Percentiles rank a stretch among this genome's conserved stretches.
Evolutionary conservation across 2,329 filamentous ascomycete species (phyloP).

Genomic region (Ophiostoma populinum): DNA sequence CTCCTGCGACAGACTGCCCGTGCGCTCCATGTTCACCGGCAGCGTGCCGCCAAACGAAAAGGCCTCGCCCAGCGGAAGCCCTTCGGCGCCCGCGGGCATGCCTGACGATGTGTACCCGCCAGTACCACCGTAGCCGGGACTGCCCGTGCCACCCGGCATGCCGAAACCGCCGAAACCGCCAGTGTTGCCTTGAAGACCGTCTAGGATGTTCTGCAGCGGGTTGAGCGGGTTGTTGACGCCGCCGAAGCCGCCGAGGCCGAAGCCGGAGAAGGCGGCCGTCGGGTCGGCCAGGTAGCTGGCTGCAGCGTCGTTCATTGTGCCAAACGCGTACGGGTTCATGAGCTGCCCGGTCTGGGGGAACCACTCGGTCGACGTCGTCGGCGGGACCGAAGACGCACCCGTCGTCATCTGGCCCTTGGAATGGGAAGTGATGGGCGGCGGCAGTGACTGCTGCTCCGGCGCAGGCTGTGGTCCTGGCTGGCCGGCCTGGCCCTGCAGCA

Average conservation of each 20-base stretch:
- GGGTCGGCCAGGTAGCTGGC: constrained; percentile 11
- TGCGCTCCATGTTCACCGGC: constrained; percentile 26
- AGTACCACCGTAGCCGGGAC: constrained; percentile 11
- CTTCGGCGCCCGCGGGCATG: not conserved
- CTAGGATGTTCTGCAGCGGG: constrained; percentile 5
- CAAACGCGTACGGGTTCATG: constrained; percentile 33
- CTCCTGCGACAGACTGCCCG: constrained; percentile 57
- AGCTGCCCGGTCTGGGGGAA: constrained; percentile 34
- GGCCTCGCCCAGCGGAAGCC: constrained; percentile 4
- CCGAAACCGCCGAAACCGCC: constrained; percentile 2
- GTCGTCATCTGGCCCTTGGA: constrained; percentile 15
- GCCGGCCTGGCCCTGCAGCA: not conserved
- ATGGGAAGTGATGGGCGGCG: constrained; percentile 19
- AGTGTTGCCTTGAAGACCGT: constrained; percentile 1
- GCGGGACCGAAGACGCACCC: not conserved
- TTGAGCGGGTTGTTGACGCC: constrained; percentile 4
- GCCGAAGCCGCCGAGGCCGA: constrained; percentile 11
- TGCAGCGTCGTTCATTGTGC: constrained; percentile 17
- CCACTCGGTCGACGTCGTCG: constrained; percentile 28
- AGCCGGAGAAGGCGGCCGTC: constrained; percentile 12
- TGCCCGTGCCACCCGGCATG: not conserved
- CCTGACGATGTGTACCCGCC: constrained; percentile 10
- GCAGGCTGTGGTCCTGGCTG: not conserved
- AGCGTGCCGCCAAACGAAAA: constrained; percentile 10
- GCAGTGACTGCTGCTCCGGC: constrained; percentile 7